Conservation (phyloP, 768 basidiomycete species). For the Boletus sp. region DNA sequence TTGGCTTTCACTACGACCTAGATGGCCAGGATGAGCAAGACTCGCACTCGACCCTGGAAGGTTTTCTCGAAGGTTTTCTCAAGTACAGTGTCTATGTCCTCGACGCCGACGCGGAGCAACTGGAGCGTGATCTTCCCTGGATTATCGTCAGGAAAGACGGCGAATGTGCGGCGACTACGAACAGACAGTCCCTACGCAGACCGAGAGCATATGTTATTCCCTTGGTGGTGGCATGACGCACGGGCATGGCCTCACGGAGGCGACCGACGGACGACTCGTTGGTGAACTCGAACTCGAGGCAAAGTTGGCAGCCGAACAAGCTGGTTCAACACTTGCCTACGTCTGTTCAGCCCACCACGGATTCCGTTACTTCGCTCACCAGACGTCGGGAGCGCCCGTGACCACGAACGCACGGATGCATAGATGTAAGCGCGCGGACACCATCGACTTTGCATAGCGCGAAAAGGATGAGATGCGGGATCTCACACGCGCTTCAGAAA, state of each 20-base stretch:
- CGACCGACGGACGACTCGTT: constrained; percentile 28
- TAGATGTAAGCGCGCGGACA: constrained; percentile 45
- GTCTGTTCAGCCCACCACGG: not conserved
- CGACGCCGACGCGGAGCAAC: constrained; percentile 24
- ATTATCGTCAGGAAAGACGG: constrained; percentile 30
- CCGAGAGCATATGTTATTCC: not conserved
- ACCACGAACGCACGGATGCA: constrained; percentile 20
- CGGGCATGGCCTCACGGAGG: constrained; percentile 30
- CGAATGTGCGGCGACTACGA: constrained; percentile 25
- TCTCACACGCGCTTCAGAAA: constrained; percentile 79
- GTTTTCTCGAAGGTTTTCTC: constrained; percentile 30
- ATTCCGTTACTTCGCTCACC: not conserved
- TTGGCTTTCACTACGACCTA: constrained; percentile 10
- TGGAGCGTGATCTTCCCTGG: constrained; percentile 31
- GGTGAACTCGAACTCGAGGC: constrained; percentile 27
- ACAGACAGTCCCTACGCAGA: not conserved
- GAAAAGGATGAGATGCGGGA: constrained; percentile 91
- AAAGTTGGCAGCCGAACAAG: constrained; percentile 5
- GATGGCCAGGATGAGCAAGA: constrained; percentile 15
- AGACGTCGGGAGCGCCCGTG: not conserved
- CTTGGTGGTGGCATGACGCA: constrained; percentile 3
- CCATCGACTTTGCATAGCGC: constrained; percentile 76
- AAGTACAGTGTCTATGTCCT: constrained; percentile 32
- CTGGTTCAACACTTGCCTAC: not conserved
- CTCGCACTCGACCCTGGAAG: constrained; percentile 22